phyloP scores from a whole-genome alignment of 2,329 filamentous ascomycete genomes.

The Curvularia spicifera region DNA sequence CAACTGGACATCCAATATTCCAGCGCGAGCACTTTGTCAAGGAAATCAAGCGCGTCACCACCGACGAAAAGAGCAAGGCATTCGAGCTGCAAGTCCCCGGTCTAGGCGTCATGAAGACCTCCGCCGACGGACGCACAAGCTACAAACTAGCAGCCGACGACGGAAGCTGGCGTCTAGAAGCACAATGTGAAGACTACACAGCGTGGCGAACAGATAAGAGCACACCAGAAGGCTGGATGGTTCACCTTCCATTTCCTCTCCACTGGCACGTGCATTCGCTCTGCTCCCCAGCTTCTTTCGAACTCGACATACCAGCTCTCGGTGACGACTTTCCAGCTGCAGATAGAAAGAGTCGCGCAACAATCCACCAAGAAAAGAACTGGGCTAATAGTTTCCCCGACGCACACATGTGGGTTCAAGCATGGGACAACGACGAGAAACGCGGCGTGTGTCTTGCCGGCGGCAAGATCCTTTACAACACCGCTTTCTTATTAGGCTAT shows the following conservation, averaged over 20 bases:
- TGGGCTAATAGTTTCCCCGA: constrained; percentile 57
- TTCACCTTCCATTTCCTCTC: constrained; percentile 55
- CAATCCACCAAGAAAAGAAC: constrained; percentile 60
- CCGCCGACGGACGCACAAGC: constrained; percentile 46
- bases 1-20: constrained; percentile 41
- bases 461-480: constrained; percentile 45
- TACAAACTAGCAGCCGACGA: constrained; percentile 43
- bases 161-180: constrained; percentile 48
- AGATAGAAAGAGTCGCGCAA: constrained; percentile 45
- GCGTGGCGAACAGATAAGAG: constrained; percentile 47
- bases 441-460: constrained; percentile 42
- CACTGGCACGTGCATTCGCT: constrained; percentile 61
- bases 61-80: constrained; percentile 37
- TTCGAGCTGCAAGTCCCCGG: constrained; percentile 52
- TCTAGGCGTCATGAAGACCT: constrained; percentile 50
- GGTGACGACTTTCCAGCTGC: constrained; percentile 26
- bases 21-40: constrained; percentile 55
- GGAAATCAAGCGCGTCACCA: constrained; percentile 46
- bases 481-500: constrained; percentile 57
- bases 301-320: constrained; percentile 47
- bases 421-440: constrained; percentile 27
- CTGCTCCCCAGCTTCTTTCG: constrained; percentile 50
- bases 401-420: constrained; percentile 50
- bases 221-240: constrained; percentile 57
- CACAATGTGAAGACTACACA: constrained; percentile 48